A percentile compares a stretch with the other conserved stretches of the same genome.
These are phyloP conservation scores for Biscutella laevigata DNA, from an alignment of 441 rosid genomes.

Conservation along the genomic window DNA sequence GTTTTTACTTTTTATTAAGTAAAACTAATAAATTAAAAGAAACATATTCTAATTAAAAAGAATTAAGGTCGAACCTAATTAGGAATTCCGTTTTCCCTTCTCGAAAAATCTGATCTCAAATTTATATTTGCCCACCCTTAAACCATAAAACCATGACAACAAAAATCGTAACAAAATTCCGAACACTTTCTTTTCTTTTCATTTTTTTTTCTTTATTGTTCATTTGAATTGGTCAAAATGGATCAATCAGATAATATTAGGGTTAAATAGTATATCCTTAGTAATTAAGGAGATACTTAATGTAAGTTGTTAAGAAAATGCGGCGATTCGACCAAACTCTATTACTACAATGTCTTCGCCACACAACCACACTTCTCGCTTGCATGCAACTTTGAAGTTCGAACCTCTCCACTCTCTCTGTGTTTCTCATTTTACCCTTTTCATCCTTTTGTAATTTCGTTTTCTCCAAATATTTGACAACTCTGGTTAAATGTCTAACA, in stretches of 20 bases:
- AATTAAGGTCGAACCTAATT: too few species aligned
- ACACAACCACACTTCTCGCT: constrained; percentile 7
- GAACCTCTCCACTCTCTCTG: not conserved
- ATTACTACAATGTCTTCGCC: constrained; percentile 20
- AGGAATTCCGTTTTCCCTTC: too few species aligned
- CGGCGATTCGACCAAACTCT: constrained; percentile 29
- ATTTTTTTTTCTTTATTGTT: too few species aligned
- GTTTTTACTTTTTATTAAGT: too few species aligned
- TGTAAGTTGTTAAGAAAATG: not conserved
- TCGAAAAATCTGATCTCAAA: too few species aligned
- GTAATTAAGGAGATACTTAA: constrained; percentile 2
- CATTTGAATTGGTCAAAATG: not conserved
- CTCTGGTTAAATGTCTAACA: too few species aligned
- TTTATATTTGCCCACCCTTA: too few species aligned
- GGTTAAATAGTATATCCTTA: not conserved
- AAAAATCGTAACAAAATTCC: too few species aligned
- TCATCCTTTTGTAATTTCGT: not conserved
- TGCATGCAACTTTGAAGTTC: constrained; percentile 24
- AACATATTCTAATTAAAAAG: too few species aligned
- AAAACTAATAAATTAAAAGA: too few species aligned
- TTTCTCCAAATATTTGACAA: constrained; percentile 13
- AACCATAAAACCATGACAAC: too few species aligned
- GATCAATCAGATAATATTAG: not conserved
- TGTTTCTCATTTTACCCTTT: constrained; percentile 7
- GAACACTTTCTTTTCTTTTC: too few species aligned